Evolutionary conservation across 768 basidiomycete species (phyloP).

Genomic region (Wakefieldia striispora): DNA sequence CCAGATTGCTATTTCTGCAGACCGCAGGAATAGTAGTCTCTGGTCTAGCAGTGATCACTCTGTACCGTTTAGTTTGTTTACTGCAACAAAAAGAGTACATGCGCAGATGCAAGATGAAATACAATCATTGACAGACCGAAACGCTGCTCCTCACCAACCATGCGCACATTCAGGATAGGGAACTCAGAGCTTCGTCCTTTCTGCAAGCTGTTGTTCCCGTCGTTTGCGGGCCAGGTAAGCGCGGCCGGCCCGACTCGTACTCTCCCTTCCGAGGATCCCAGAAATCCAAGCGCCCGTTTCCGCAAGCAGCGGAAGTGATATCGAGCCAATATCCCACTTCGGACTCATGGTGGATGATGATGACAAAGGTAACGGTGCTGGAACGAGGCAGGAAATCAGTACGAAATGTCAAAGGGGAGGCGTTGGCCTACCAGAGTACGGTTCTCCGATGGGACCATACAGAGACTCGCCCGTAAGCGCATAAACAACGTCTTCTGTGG

Average conservation of each 20-base stretch:
- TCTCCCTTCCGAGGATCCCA: constrained; percentile 59
- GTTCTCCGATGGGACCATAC: constrained; percentile 47
- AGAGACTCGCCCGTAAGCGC: constrained; percentile 64
- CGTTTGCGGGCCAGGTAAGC: constrained; percentile 58
- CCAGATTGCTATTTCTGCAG: too few relatives aligned
- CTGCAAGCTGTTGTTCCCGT: constrained; percentile 31
- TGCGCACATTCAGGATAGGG: too few relatives aligned
- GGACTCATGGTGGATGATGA: constrained; percentile 1
- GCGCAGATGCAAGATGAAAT: too few relatives aligned
- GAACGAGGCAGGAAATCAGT: neutral
- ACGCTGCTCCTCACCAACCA: too few relatives aligned
- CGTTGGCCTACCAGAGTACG: constrained; percentile 17
- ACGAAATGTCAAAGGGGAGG: neutral
- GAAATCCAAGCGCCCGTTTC: constrained; percentile 86
- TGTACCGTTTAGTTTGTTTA: too few relatives aligned
- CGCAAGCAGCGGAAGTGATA: constrained; percentile 66
- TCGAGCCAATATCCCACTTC: constrained; percentile 35
- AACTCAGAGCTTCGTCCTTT: constrained; percentile 15
- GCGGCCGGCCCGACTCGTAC: constrained; percentile 72
- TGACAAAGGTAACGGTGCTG: neutral
- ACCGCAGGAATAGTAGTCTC: too few relatives aligned
- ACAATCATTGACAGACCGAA: too few relatives aligned
- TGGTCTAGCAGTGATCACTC: too few relatives aligned
- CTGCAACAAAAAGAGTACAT: too few relatives aligned
- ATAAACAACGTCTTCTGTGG: constrained; percentile 90